Base-by-base conservation (phyloP, 83 land plant genomes). In the Thuja plicata region DNA sequence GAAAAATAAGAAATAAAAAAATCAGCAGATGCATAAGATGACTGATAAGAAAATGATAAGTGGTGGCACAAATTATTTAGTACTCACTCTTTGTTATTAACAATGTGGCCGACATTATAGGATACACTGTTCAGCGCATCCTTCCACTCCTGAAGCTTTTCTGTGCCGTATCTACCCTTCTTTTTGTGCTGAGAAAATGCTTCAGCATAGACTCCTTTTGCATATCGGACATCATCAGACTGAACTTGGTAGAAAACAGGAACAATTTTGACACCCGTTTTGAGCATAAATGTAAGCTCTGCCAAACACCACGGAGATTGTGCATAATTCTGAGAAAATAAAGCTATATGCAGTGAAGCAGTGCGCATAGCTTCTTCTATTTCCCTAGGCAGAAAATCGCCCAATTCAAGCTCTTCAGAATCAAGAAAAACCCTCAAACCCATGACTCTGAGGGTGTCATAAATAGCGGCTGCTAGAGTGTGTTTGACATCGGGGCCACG, bases 391-490 rank as follows among this genome's bases (percentile, higher is more conserved):
- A 71, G 0, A 9, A 1, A 7, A 8, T 73, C 1, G 8, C n/a
- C n/a, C n/a, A n/a, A n/a, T n/a, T n/a, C n/a, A n/a, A n/a, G n/a
- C n/a, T n/a, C n/a, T n/a, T n/a, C 34, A 6, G 0, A 4, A 35
- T 50, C 54, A 50, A 50, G 54, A 50, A 50, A 74, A 35, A 1
- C 38, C 2, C 34, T n/a, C 0, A 10, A n/a, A 32, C 78, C 12
- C 5, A 0, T 3, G 0, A 0, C n/a, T n/a, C 3, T 0, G 30
- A 74, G 34, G 38, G 16, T 11, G 10, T 1, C 2, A 12, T 32
- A 8, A 5, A 74, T 9, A 74, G 0, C 0, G 35, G 5, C 0
- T n/a, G 4, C 38, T 9, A 74, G 35, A 13, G 17, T 12, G 0
- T 1, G 11, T 0, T n/a, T n/a, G n/a, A n/a, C n/a, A n/a, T n/a